These are phyloP conservation scores for Leccinum griseonigrum DNA, from an alignment of 1,284 basidiomycete genomes.

Conservation along the genomic window DNA sequence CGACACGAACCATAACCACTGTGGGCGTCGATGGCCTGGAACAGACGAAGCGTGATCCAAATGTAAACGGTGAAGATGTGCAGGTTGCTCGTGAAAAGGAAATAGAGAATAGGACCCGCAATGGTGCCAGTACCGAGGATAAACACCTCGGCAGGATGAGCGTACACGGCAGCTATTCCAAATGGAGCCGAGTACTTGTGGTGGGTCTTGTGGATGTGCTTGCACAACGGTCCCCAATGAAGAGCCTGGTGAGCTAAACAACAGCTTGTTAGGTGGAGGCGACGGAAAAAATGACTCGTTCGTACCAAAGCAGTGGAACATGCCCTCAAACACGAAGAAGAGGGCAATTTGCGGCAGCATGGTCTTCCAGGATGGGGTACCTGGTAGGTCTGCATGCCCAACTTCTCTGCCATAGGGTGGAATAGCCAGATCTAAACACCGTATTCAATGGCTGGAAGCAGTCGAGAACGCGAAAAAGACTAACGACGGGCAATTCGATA, in stretches of 20 bases:
- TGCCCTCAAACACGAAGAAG: conserved; percentile 97
- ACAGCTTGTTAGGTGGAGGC: conserved; percentile 8
- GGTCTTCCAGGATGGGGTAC: conserved; percentile 72
- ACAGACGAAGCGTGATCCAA: conserved; percentile 92
- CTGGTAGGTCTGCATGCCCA: conserved; percentile 91
- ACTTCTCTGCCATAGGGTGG: conserved; percentile 88
- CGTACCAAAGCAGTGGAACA: conserved; percentile 81
- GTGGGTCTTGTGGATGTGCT: conserved; percentile 97
- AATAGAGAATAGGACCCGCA: conserved; percentile 84
- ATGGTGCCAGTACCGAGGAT: conserved; percentile 89
- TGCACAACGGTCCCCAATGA: conserved; percentile 91
- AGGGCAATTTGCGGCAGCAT: conserved; percentile 82
- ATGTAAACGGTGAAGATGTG: conserved; percentile 94
- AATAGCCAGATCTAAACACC: conserved; percentile 85
- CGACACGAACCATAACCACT: conserved; percentile 77
- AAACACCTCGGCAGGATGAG: conserved; percentile 92
- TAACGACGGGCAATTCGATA: conserved; percentile 85
- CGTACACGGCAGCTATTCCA: conserved; percentile 96
- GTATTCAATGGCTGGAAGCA: neutral
- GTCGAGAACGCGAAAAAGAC: conserved; percentile 24
- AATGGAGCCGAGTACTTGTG: conserved; percentile 98
- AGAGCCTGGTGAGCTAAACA: conserved; percentile 80
- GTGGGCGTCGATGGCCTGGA: conserved; percentile 98
- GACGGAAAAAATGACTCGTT: neutral
- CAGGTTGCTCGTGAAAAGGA: conserved; percentile 67